phyloP scores from a whole-genome alignment of 331 rosid species.

The Pyracantha coccinea region DNA sequence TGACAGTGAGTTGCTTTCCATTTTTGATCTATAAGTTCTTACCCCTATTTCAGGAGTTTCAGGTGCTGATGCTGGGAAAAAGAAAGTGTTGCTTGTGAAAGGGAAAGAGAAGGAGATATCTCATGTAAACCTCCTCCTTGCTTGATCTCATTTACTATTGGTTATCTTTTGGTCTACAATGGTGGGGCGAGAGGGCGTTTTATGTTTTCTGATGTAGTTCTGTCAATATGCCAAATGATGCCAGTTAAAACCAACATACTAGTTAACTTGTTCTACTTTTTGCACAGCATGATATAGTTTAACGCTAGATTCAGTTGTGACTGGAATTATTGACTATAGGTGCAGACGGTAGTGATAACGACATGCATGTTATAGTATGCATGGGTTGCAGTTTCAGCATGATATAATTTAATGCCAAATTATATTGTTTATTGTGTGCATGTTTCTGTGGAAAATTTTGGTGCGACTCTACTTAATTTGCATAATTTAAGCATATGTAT shows the following conservation, averaged over 20 bases:
- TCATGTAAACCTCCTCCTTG: slow-evolving; percentile 27
- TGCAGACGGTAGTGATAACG: background rate
- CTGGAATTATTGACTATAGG: background rate
- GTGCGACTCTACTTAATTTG: background rate
- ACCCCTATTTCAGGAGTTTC: slow-evolving; percentile 37
- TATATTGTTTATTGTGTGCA: background rate
- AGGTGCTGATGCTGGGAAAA: slow-evolving; percentile 59
- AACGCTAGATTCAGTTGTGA: background rate
- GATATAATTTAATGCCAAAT: background rate
- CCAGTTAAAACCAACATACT: background rate
- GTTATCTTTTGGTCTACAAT: background rate
- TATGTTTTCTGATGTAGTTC: background rate
- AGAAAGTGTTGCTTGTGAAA: slow-evolving; percentile 58
- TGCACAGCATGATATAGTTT: background rate
- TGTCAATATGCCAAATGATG: background rate
- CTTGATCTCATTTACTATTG: background rate
- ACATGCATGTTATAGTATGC: background rate
- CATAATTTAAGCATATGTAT: background rate
- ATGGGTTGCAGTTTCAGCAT: background rate
- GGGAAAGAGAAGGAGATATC: slow-evolving; percentile 63
- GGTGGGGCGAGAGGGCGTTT: background rate
- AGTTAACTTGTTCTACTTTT: background rate
- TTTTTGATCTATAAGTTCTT: slow-evolving; percentile 6
- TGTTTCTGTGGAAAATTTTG: background rate
- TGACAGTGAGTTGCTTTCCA: background rate